These are phyloP conservation scores for Pyrus bretschneideri DNA, from an alignment of 306 rosid genomes.

Conservation along the genomic window DNA sequence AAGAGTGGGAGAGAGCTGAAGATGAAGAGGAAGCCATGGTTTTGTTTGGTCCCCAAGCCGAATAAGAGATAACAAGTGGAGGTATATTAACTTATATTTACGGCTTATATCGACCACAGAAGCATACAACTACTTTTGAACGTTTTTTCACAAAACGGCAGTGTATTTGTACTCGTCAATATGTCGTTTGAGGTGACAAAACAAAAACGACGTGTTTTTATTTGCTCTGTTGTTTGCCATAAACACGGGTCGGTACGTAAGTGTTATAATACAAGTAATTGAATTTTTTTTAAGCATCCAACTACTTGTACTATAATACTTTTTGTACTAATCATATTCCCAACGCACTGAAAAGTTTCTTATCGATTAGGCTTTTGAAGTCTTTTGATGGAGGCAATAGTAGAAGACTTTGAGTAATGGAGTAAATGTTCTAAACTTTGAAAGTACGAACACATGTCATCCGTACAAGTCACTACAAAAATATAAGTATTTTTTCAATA, in stretches of 20 bases:
- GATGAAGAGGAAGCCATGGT: conserved; percentile 56
- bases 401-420: not conserved
- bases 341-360: accelerated
- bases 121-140: not conserved
- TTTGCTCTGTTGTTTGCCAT: not conserved
- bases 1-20: conserved; percentile 30
- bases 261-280: too few relatives aligned
- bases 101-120: not conserved
- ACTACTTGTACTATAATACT: too few relatives aligned
- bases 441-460: not conserved
- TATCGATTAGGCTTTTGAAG: not conserved
- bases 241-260: too few relatives aligned
- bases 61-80: not conserved
- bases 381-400: not conserved
- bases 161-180: not conserved
- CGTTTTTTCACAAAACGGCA: not conserved
- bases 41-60: conserved; percentile 11
- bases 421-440: not conserved
- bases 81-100: not conserved
- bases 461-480: not conserved
- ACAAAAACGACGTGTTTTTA: not conserved
- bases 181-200: not conserved
- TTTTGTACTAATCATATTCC: accelerated
- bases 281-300: too few relatives aligned
- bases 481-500: not conserved